phyloP scores from a whole-genome alignment of 2,329 filamentous ascomycete species.

The Penicillium italicum region DNA sequence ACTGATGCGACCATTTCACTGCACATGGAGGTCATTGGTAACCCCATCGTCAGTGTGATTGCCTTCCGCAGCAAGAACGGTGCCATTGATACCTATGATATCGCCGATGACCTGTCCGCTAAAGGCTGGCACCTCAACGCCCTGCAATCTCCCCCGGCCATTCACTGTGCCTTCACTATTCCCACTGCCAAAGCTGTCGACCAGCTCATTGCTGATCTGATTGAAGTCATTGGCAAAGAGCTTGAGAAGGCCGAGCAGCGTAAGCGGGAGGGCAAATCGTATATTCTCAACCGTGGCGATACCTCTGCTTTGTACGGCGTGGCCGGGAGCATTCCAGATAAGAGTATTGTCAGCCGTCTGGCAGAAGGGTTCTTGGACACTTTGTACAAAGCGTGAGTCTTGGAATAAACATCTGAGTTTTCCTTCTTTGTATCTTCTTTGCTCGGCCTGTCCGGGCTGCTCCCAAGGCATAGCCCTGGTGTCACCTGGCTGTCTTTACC shows the following conservation, averaged over 20 bases:
- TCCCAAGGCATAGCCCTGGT: background rate
- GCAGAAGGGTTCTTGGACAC: slow-evolving; percentile 90
- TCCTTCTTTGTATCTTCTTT: slow-evolving; percentile 8
- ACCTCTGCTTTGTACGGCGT: slow-evolving; percentile 90
- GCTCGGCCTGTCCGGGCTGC: background rate
- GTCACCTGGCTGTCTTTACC: slow-evolving; percentile 4
- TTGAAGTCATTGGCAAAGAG: slow-evolving; percentile 59
- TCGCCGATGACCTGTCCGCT: slow-evolving; percentile 79
- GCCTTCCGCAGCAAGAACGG: slow-evolving; percentile 71
- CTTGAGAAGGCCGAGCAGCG: slow-evolving; percentile 75
- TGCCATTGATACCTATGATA: slow-evolving; percentile 85
- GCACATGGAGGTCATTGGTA: slow-evolving; percentile 76
- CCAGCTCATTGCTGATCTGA: slow-evolving; percentile 67
- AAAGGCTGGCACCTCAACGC: slow-evolving; percentile 96
- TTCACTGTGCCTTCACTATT: slow-evolving; percentile 90
- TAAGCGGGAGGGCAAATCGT: slow-evolving; percentile 56
- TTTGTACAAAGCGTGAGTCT: slow-evolving; percentile 72
- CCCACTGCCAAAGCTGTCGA: slow-evolving; percentile 81
- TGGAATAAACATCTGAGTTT: background rate
- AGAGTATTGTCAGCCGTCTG: slow-evolving; percentile 87
- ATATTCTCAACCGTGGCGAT: slow-evolving; percentile 57
- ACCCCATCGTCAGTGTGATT: slow-evolving; percentile 84
- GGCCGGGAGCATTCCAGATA: slow-evolving; percentile 90
- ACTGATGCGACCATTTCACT: slow-evolving; percentile 64
- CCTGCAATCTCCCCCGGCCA: slow-evolving; percentile 83